Percentiles rank a stretch among this genome's conserved stretches.
These are phyloP conservation scores for Ascoidea tarda DNA, from an alignment of 805 yeast species.

Conservation along the genomic window DNA sequence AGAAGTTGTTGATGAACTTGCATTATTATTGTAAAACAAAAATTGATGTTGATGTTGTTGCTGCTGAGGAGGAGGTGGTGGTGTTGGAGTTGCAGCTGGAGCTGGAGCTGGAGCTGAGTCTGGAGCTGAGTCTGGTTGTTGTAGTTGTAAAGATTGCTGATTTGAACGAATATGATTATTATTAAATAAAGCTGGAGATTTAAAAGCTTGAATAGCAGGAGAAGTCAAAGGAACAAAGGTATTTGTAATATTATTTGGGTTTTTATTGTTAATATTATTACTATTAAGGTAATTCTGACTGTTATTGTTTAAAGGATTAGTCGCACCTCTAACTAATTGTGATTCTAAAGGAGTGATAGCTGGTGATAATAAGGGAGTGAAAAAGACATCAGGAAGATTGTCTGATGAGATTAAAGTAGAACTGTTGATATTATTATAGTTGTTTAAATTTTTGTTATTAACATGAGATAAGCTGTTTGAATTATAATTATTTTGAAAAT, in stretches of 20 bases:
- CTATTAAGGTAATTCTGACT: slow-evolving; percentile 2
- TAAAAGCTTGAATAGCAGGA: slow-evolving; percentile 12
- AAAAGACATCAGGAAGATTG: slow-evolving; percentile 36
- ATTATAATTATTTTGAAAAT: background rate
- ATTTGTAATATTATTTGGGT: slow-evolving; percentile 1
- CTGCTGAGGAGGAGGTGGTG: background rate
- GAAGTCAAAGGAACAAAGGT: slow-evolving; percentile 15
- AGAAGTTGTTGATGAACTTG: background rate
- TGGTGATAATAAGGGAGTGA: slow-evolving; percentile 70
- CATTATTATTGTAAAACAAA: too few species aligned
- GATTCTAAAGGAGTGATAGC: slow-evolving; percentile 50
- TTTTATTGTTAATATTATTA: background rate
- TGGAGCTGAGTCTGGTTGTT: background rate
- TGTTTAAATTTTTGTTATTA: background rate
- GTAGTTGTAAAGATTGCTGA: background rate
- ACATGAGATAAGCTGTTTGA: background rate
- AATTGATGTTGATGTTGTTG: too few species aligned
- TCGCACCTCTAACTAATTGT: too few species aligned
- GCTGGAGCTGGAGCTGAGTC: background rate
- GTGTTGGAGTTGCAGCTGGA: background rate
- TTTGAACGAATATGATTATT: background rate
- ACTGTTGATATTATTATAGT: background rate
- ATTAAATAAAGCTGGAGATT: too few species aligned
- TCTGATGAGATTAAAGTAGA: background rate
- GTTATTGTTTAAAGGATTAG: slow-evolving; percentile 2